Conservation (phyloP, 768 basidiomycete genomes). For the Termitomyces eurrhizus region DNA sequence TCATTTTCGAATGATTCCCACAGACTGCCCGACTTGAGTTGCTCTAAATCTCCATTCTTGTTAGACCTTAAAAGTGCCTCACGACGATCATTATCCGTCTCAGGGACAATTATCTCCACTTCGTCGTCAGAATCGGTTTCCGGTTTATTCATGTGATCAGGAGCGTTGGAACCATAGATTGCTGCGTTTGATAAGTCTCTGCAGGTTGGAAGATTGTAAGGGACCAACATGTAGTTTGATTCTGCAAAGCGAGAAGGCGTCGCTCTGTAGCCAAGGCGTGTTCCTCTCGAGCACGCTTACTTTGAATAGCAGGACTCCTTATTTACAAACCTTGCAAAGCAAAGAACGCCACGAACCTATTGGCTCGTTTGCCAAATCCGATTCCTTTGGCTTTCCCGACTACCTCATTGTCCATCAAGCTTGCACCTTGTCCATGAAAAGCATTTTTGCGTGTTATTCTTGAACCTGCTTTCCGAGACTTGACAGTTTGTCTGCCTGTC, state of each 20-base stretch:
- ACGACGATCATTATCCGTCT: constrained; percentile 47
- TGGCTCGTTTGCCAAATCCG: constrained; percentile 71
- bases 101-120: constrained; percentile 30
- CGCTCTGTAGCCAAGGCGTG: constrained; percentile 72
- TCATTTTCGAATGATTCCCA: constrained; percentile 47
- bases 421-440: constrained; percentile 55
- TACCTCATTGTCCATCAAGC: constrained; percentile 42
- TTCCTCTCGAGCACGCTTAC: constrained; percentile 78
- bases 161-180: not conserved
- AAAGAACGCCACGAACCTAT: constrained; percentile 39
- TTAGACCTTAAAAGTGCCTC: constrained; percentile 46
- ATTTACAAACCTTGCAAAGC: not conserved
- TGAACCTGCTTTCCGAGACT: constrained; percentile 67
- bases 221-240: constrained; percentile 20
- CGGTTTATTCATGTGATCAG: constrained; percentile 16
- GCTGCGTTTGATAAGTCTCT: not conserved
- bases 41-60: constrained; percentile 37
- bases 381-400: constrained; percentile 36
- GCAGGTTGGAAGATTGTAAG: not conserved
- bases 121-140: constrained; percentile 27
- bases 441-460: constrained; percentile 59
- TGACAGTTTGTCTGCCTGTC: constrained; percentile 60
- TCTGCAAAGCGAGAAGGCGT: constrained; percentile 47
- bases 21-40: constrained; percentile 33
- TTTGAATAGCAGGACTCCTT: constrained; percentile 22